Conservation (phyloP, 2,329 filamentous ascomycete species). For the Arthroderma sp. region DNA sequence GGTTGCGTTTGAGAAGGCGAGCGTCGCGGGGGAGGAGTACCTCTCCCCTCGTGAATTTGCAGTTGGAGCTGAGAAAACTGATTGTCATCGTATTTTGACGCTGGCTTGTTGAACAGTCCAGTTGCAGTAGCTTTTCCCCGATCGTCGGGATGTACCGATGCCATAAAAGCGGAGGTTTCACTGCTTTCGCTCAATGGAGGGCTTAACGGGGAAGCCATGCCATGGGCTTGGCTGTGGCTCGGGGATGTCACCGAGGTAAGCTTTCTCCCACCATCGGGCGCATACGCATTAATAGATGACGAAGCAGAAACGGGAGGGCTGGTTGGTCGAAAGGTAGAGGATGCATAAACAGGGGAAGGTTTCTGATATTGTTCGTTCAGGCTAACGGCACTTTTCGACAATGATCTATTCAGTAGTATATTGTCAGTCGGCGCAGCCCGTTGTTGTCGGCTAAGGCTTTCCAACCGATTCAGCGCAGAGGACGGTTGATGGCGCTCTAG, state of each 20-base stretch:
- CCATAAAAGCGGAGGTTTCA: slow-evolving; percentile 47
- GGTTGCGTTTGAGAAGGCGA: slow-evolving; percentile 3
- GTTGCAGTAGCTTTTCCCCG: slow-evolving; percentile 68
- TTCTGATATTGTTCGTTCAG: slow-evolving; percentile 40
- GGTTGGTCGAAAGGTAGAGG: slow-evolving; percentile 18
- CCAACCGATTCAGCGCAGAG: slow-evolving; percentile 63
- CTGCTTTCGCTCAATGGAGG: slow-evolving; percentile 60
- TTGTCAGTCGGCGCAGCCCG: slow-evolving; percentile 43
- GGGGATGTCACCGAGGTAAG: slow-evolving; percentile 3
- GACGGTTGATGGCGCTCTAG: slow-evolving; percentile 67
- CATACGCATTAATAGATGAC: slow-evolving; percentile 24
- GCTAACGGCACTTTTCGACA: slow-evolving; percentile 51
- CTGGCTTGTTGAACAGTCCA: slow-evolving; percentile 59
- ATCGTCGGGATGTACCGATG: slow-evolving; percentile 60
- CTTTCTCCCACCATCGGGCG: slow-evolving; percentile 15
- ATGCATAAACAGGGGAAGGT: slow-evolving; percentile 18
- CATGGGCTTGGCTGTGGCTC: slow-evolving; percentile 20
- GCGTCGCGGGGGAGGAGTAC: slow-evolving; percentile 39
- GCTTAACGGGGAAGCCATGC: slow-evolving; percentile 46
- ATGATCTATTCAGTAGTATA: slow-evolving; percentile 32
- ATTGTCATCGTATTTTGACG: slow-evolving; percentile 66
- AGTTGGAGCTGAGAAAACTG: slow-evolving; percentile 72
- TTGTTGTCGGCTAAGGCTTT: slow-evolving; percentile 60
- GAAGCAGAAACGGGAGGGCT: slow-evolving; percentile 32
- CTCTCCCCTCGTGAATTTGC: slow-evolving; percentile 64